Evolutionary conservation across 2,329 filamentous ascomycete genomes (phyloP).

Genomic region (Fusarium sacchari): DNA sequence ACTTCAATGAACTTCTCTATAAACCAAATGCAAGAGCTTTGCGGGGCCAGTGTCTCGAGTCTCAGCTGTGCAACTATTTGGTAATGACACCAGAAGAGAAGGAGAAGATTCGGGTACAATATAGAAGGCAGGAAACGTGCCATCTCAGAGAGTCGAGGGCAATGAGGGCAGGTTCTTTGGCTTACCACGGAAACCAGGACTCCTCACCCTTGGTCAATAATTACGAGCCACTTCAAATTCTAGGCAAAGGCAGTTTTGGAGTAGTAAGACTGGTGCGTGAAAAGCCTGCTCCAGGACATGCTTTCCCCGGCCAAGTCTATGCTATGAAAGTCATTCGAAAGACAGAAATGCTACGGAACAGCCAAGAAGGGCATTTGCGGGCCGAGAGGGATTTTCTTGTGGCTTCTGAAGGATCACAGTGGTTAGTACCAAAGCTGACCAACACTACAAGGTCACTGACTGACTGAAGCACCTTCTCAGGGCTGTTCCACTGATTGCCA

Average conservation of each 20-base stretch:
- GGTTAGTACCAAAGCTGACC: constrained; percentile 56
- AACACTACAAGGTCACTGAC: neutral
- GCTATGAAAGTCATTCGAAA: constrained; percentile 99
- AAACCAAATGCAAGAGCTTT: constrained; percentile 50
- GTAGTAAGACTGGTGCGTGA: constrained; percentile 88
- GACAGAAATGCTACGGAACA: constrained; percentile 88
- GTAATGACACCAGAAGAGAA: constrained; percentile 66
- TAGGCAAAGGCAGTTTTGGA: constrained; percentile 95
- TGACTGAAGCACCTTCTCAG: constrained; percentile 49
- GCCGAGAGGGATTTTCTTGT: constrained; percentile 94
- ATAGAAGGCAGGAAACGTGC: constrained; percentile 74
- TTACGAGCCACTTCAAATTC: constrained; percentile 83
- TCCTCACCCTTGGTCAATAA: constrained; percentile 39
- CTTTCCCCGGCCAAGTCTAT: constrained; percentile 68
- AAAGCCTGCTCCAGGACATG: constrained; percentile 51
- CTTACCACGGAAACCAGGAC: constrained; percentile 9
- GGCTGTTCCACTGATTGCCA: constrained; percentile 88
- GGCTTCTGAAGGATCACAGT: constrained; percentile 84
- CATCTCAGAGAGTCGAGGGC: constrained; percentile 78
- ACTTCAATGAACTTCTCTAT: constrained; percentile 77
- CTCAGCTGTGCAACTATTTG: constrained; percentile 65
- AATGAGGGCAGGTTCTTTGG: constrained; percentile 69
- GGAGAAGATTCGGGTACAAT: constrained; percentile 64
- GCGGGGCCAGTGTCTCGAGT: constrained; percentile 50
- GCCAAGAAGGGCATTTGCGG: constrained; percentile 90